Conservation (phyloP, 768 basidiomycete genomes). For the Daedaleopsis nitida region DNA sequence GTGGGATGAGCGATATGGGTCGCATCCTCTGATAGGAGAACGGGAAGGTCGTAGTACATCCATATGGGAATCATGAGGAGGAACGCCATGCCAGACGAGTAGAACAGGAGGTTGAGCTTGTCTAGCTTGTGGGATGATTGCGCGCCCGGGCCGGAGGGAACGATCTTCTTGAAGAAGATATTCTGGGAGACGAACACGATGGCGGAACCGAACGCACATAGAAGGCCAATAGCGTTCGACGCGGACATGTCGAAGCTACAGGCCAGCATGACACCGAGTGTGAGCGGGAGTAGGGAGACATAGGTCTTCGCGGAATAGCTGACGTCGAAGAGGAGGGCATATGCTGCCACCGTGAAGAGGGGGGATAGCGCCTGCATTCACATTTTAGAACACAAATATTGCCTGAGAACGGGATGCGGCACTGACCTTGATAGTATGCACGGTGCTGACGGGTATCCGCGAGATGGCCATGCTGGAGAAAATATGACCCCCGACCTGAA, state of each 20-base stretch:
- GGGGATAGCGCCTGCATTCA: slow-evolving; percentile 84
- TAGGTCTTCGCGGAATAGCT: slow-evolving; percentile 93
- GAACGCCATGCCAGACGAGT: slow-evolving; percentile 94
- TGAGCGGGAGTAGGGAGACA: slow-evolving; percentile 90
- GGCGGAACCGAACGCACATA: slow-evolving; percentile 96
- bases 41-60: slow-evolving; percentile 83
- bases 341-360: slow-evolving; percentile 94
- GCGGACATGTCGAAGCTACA: slow-evolving; percentile 91
- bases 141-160: slow-evolving; percentile 59
- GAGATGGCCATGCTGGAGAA: slow-evolving; percentile 98
- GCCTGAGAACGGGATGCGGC: neutral
- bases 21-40: slow-evolving; percentile 52
- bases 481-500: slow-evolving; percentile 97
- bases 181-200: slow-evolving; percentile 97
- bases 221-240: slow-evolving; percentile 82
- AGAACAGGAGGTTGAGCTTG: slow-evolving; percentile 94
- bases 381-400: neutral
- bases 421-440: slow-evolving; percentile 97
- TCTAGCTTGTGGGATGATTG: slow-evolving; percentile 77
- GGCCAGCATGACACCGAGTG: slow-evolving; percentile 95
- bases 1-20: slow-evolving; percentile 46
- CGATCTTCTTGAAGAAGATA: slow-evolving; percentile 98
- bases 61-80: slow-evolving; percentile 95
- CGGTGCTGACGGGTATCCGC: slow-evolving; percentile 93
- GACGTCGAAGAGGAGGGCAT: slow-evolving; percentile 90